These are phyloP conservation scores for Colletotrichum camelliae DNA, from an alignment of 2,329 filamentous ascomycete species.

Conservation along the genomic window DNA sequence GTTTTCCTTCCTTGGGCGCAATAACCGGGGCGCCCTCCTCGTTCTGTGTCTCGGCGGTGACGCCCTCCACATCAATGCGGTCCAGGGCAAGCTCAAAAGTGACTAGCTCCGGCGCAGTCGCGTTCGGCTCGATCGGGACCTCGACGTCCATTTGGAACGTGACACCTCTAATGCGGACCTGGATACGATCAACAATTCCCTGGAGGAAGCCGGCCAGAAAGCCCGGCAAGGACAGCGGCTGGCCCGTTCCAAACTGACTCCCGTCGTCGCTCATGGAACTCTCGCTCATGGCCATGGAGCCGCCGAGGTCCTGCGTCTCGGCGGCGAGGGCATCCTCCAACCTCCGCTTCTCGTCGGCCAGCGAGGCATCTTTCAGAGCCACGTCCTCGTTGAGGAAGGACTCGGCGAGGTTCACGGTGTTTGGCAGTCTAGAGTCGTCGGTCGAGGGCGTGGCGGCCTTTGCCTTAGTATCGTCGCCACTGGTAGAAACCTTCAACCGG, in stretches of 20 bases:
- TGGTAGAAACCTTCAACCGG: constrained; percentile 58
- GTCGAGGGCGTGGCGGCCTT: constrained; percentile 26
- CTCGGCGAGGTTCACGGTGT: constrained; percentile 74
- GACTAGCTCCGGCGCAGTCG: constrained; percentile 56
- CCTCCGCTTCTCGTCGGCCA: constrained; percentile 64
- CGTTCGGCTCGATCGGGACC: constrained; percentile 53
- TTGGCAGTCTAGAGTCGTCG: constrained; percentile 57
- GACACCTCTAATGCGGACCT: constrained; percentile 70
- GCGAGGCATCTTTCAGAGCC: constrained; percentile 64
- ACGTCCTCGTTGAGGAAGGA: constrained; percentile 64
- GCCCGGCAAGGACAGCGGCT: constrained; percentile 69
- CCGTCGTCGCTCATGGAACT: constrained; percentile 67
- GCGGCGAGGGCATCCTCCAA: constrained; percentile 72
- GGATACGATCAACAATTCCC: constrained; percentile 74
- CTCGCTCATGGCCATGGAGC: constrained; percentile 62
- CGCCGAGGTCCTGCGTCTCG: constrained; percentile 66
- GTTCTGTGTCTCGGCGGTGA: constrained; percentile 51
- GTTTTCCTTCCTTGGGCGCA: constrained; percentile 66
- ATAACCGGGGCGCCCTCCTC: constrained; percentile 38
- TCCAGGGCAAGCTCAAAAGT: constrained; percentile 71
- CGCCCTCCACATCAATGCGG: constrained; percentile 69
- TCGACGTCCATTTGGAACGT: constrained; percentile 70
- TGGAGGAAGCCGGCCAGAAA: constrained; percentile 77
- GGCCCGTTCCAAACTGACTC: constrained; percentile 72
- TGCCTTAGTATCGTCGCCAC: constrained; percentile 31